A percentile compares a stretch with the other conserved stretches of the same genome.
phyloP scores from a whole-genome alignment of 352 stramenopile genomes.

The Pythium apleroticum region DNA sequence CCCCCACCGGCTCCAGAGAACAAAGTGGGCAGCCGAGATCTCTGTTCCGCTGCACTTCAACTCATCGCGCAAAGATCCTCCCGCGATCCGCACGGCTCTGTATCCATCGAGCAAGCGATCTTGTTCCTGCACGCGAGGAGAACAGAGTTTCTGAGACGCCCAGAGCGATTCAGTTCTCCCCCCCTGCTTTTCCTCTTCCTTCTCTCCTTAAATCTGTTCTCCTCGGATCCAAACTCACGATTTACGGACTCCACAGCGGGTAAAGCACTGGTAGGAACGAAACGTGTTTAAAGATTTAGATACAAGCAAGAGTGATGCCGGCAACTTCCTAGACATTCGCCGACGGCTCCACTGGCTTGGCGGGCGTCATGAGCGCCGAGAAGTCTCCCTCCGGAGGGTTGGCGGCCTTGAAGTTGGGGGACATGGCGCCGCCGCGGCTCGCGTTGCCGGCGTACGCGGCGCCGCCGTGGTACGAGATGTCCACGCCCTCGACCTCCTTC shows the following conservation, averaged over 20 bases:
- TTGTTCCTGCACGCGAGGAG: no score
- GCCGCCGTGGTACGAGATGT: conserved; percentile 77
- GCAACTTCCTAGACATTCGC: conserved; percentile 9
- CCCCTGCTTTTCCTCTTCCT: no score
- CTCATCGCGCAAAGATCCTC: background rate
- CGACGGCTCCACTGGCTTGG: conserved; percentile 15
- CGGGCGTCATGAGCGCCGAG: conserved; percentile 35
- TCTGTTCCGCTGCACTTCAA: conserved; percentile 1
- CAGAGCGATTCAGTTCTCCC: no score
- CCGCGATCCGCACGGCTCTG: background rate
- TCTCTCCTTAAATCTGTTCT: background rate
- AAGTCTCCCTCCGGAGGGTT: conserved; percentile 38
- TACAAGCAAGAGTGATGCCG: conserved; percentile 1
- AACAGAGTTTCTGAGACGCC: no score
- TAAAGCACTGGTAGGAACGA: background rate
- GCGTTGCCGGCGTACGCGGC: conserved; percentile 58
- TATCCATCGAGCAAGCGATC: background rate
- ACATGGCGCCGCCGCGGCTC: conserved; percentile 30
- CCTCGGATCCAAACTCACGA: no score
- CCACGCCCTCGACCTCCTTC: conserved; percentile 76
- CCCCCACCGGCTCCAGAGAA: background rate
- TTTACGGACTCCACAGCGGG: no score
- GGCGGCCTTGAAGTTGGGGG: conserved; percentile 34
- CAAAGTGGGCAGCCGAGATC: background rate
- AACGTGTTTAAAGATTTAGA: background rate